Base-by-base conservation (phyloP, 225 moss, liverwort and hornwort species). In the Pleurozium schreberi region DNA sequence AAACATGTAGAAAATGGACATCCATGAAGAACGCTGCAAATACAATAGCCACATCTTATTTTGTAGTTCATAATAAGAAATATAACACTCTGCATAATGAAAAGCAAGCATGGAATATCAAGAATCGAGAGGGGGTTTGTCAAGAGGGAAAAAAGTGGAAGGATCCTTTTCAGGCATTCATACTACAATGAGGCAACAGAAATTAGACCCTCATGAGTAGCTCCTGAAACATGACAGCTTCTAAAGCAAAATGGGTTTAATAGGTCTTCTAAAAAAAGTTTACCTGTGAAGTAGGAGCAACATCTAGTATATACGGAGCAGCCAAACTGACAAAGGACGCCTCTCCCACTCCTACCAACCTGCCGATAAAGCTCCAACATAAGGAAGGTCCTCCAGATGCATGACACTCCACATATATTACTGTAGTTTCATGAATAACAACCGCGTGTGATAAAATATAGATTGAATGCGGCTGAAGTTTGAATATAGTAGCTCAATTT, bases 331-430 rank as follows among this genome's bases (percentile, higher is more conserved):
- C 89, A 89, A 98, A 98, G 52, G 97, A 97, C 13, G 98, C 98
- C 88, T 98, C 98, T 84, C 97, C 98, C 53, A 98, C 97, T 84
- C 97, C 98, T 40, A 98, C 98, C 94, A 98, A 91, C 93, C 94
- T 96, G 90, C 59, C 75, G 89, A 70, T 9, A 73, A 78, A 62
- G 59, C 10, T 74, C 60, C 26, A 69, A 81, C 49, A 58, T 88
- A 76, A 88, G 75, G 15, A 60, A 65, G 47, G 52, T 68, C 52
- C 55, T 84, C 74, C 42, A 78, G 17, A 53, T 53, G 82, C 81
- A 36, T 49, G 81, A 75, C 52, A 81, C 23, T 87, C 68, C 75
- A 90, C 53, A 88, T 14, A 82, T 27, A 31, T 55, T 42, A 68
- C 61, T 31, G 30, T 40, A 82, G 34, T 62, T 69, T 69, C 75